Evolutionary conservation across 2,329 filamentous ascomycete genomes (phyloP).

Genomic region (Ramularia endophylla): DNA sequence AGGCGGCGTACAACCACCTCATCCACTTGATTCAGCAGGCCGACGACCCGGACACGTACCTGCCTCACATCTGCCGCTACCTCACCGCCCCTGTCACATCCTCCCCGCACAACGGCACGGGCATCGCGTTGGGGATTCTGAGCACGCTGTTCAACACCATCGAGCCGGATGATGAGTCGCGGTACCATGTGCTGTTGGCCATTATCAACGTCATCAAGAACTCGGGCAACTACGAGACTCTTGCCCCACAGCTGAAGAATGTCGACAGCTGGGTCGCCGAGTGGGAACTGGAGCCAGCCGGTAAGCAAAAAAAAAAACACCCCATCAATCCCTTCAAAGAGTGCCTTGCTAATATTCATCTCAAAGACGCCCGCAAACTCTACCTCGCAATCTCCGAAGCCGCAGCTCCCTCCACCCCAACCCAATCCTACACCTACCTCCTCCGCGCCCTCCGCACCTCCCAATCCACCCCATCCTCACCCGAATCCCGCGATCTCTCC

Average conservation of each 20-base stretch:
- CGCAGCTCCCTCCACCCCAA: constrained; percentile 70
- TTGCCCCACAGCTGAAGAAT: constrained; percentile 77
- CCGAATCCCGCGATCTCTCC: constrained; percentile 53
- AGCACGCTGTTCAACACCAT: constrained; percentile 97
- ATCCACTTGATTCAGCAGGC: constrained; percentile 88
- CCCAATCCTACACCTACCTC: constrained; percentile 67
- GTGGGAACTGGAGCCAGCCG: constrained; percentile 75
- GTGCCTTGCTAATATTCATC: too few species aligned
- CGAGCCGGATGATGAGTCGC: constrained; percentile 65
- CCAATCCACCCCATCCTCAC: constrained; percentile 49
- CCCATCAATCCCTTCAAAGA: too few species aligned
- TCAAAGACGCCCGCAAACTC: constrained; percentile 66
- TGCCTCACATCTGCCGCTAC: constrained; percentile 83
- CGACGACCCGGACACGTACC: constrained; percentile 75
- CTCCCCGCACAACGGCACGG: constrained; percentile 76
- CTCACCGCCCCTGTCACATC: constrained; percentile 80
- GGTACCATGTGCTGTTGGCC: constrained; percentile 85
- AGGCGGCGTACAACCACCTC: constrained; percentile 92
- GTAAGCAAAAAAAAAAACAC: too few species aligned
- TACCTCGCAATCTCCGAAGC: constrained; percentile 77
- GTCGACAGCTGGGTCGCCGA: constrained; percentile 73
- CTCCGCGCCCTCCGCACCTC: constrained; percentile 73
- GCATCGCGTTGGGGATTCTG: constrained; percentile 81
- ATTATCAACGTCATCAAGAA: constrained; percentile 76
- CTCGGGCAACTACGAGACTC: constrained; percentile 62